Base-by-base conservation (phyloP, 345 rosid species). In the Raphanus raphanistrum region DNA sequence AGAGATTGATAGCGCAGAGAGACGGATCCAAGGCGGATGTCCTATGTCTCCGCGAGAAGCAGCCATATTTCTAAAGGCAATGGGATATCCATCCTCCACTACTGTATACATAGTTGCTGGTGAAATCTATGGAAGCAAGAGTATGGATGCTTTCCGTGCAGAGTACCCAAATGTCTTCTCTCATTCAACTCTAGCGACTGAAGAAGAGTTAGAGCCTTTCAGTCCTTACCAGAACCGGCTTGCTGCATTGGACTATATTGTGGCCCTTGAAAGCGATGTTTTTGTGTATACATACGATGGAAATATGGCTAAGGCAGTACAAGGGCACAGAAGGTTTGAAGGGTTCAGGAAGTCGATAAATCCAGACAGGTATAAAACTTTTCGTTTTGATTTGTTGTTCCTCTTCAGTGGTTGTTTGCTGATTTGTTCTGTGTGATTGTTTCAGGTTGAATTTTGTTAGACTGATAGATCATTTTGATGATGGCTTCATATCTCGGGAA, bases 11-110 rank as follows among this genome's bases (percentile, higher is more conserved):
- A 83, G 99, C 54, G 45, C 9, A 36, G 92, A 85, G 65, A 83
- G 85, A 6, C 84, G 99, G 31, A 76, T 87, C 35, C 88, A 90
- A 65, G 99, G 98, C 10, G 97, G 99, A 7, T 96, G 99, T 55
- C 99, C 99, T 0, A 93, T 96, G 98, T 85, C 99, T 21, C 98
- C 99, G 0, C 87, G 96, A 84, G 99, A 96, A 82, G 99, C 99
- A 2, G 98, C 97, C 52, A 58, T 88, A 82, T 91, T 93, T 75
- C 90, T 96, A 5, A 93, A 93, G 84, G 98, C 98, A 17, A 85
- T 93, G 97, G 99, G 98, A 6, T 96, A 96, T 69, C 97, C 98
- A 21, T 84, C 93, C 55, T 82, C 92, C 3, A 95, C 98, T 17
- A 88, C 85, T 36, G 84, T 95, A 74, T 95, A 92, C 78, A 92